These are phyloP conservation scores for Chiua sp. DNA, from an alignment of 1,284 basidiomycete species.

Conservation along the genomic window DNA sequence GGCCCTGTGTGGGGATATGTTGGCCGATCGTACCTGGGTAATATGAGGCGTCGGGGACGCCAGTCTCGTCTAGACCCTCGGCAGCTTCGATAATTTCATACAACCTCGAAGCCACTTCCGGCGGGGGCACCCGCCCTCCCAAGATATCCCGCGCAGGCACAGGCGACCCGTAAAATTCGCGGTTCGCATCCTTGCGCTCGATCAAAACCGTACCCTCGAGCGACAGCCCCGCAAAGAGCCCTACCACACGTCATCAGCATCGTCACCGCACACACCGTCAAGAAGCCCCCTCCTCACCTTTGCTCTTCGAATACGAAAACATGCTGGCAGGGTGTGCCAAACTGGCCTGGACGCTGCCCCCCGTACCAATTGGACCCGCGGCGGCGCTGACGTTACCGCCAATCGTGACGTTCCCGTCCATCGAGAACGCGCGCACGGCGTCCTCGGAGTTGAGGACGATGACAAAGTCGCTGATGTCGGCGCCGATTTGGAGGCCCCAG, in stretches of 20 bases:
- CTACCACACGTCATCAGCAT: slow-evolving; percentile 44
- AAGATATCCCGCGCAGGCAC: slow-evolving; percentile 93
- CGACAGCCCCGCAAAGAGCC: slow-evolving; percentile 94
- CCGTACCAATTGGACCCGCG: slow-evolving; percentile 95
- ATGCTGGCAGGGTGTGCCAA: slow-evolving; percentile 94
- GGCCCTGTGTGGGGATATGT: slow-evolving; percentile 56
- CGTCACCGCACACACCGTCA: not conserved
- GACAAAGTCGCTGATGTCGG: slow-evolving; percentile 87
- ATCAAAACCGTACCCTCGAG: slow-evolving; percentile 96
- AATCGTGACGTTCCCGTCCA: slow-evolving; percentile 96
- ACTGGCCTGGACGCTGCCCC: slow-evolving; percentile 88
- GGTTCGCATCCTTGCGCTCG: slow-evolving; percentile 94
- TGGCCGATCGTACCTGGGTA: slow-evolving; percentile 72
- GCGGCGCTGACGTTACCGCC: slow-evolving; percentile 87
- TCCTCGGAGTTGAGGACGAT: slow-evolving; percentile 98
- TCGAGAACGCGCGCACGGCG: slow-evolving; percentile 93
- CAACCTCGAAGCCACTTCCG: slow-evolving; percentile 91
- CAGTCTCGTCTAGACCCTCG: slow-evolving; percentile 79
- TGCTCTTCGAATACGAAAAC: slow-evolving; percentile 97
- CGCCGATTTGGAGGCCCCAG: slow-evolving; percentile 96
- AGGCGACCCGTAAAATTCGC: slow-evolving; percentile 93
- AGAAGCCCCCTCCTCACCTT: slow-evolving; percentile 60
- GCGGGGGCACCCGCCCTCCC: slow-evolving; percentile 92
- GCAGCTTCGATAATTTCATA: slow-evolving; percentile 96
- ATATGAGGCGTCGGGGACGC: slow-evolving; percentile 81